Base-by-base conservation (phyloP, 148 eudicot species). In the Vaccinium vitisidaea region DNA sequence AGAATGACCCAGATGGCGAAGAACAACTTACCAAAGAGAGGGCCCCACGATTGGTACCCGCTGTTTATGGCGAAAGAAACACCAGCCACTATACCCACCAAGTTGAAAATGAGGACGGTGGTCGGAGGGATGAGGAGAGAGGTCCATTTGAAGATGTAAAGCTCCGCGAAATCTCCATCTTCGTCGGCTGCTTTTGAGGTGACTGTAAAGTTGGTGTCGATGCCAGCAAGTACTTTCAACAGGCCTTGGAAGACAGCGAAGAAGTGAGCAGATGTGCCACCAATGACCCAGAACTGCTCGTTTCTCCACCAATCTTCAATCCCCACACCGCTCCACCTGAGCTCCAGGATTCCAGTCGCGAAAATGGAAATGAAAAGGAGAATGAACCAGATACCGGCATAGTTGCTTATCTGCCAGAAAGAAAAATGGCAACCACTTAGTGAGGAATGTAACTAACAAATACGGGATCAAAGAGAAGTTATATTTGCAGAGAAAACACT, bases 291-390 rank as follows among this genome's bases (percentile, higher is more conserved):
- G 71, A 94, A 94, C 89, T 94, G 98, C 52, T 94, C 98, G 81
- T 94, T 94, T 87, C 98, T 93, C 98, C 98, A 94, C 98, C 95
- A 94, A 84, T 91, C 98, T 27, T 94, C 95, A 4, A 94, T 91
- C 49, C 92, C 88, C 12, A 94, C 98, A 74, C 95, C 95, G 65
- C 95, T 90, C 98, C 98, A 94, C 77, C 95, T 80, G 23, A 94
- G 91, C 82, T 93, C 98, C 32, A 94, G 88, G 59, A 94, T 88
- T 78, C 95, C 95, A 9, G 98, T 94, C 11, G 92, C 86, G 14
- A 92, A 89, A 83, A 94, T 94, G 82, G 98, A 94, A 61, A 89
- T 82, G 74, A 94, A 94, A 82, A 94, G 98, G 67, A 92, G 90
- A 84, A 94, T 94, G 85, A 94, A 94, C 87, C 87, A 88, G 81